Evolutionary conservation across 352 stramenopile species (phyloP).

Genomic region (Phytophthora litchii): DNA sequence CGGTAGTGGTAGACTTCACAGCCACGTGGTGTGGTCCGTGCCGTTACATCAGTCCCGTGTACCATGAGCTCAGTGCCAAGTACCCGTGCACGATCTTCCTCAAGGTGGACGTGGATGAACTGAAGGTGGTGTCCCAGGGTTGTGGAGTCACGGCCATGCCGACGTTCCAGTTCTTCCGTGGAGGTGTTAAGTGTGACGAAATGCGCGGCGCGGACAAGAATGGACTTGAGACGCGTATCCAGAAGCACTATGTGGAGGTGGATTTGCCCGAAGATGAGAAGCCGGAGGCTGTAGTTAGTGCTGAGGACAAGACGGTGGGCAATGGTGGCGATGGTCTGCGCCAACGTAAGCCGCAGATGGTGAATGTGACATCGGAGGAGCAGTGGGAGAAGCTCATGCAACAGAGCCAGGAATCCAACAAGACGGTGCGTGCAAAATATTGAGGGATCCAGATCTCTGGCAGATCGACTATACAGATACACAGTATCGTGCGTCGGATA

Average conservation of each 20-base stretch:
- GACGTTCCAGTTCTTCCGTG: constrained; percentile 96
- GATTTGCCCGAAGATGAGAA: constrained; percentile 73
- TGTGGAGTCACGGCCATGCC: constrained; percentile 93
- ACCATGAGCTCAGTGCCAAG: constrained; percentile 85
- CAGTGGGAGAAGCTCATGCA: constrained; percentile 60
- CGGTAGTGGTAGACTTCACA: constrained; percentile 88
- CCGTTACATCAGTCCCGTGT: constrained; percentile 85
- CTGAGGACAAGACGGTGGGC: constrained; percentile 7
- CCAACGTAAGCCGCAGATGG: constrained; percentile 62
- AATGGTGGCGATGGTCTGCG: constrained; percentile 39
- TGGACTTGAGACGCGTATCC: constrained; percentile 59
- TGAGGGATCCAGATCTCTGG: too few relatives aligned
- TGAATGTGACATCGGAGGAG: constrained; percentile 52
- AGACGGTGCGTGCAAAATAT: constrained; percentile 44
- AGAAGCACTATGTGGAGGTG: constrained; percentile 84
- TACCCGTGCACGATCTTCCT: constrained; percentile 87
- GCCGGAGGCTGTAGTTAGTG: constrained; percentile 1
- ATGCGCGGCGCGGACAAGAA: constrained; percentile 83
- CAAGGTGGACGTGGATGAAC: constrained; percentile 90
- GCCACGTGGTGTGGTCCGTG: constrained; percentile 90
- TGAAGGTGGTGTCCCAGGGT: constrained; percentile 46
- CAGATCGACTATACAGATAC: too few relatives aligned
- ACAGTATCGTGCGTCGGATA: too few relatives aligned
- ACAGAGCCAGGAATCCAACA: constrained; percentile 48
- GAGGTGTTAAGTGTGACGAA: constrained; percentile 89